phyloP scores from a whole-genome alignment of 768 basidiomycete species.

The Candolleomyces efflorescens region DNA sequence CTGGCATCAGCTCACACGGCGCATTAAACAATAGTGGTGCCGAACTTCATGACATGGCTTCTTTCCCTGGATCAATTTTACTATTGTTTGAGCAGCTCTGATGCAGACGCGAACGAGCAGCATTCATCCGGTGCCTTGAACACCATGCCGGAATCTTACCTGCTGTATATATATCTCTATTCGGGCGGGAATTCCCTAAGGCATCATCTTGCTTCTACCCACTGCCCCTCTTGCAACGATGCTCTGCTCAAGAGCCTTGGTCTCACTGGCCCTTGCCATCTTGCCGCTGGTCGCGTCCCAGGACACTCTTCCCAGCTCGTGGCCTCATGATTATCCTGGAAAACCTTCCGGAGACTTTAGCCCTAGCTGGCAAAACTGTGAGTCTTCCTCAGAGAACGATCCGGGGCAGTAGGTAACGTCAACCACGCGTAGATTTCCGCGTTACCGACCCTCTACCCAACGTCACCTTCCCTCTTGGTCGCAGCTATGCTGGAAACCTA shows the following conservation, averaged over 20 bases:
- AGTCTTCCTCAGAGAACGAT: slow-evolving; percentile 14
- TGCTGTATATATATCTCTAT: too few species aligned
- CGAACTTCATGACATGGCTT: background rate
- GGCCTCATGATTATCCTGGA: slow-evolving; percentile 45
- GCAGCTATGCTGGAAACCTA: slow-evolving; percentile 63
- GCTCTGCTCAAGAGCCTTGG: background rate
- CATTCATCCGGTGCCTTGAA: background rate
- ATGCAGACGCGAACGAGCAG: background rate
- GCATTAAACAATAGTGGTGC: background rate
- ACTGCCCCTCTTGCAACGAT: background rate
- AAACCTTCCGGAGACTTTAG: slow-evolving; percentile 45
- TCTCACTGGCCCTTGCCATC: slow-evolving; percentile 11
- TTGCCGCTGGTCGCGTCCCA: slow-evolving; percentile 18
- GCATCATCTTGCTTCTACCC: background rate
- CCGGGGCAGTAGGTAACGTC: background rate
- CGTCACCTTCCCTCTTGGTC: slow-evolving; percentile 48
- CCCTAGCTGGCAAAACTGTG: slow-evolving; percentile 61
- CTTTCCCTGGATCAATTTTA: background rate
- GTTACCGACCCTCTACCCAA: slow-evolving; percentile 56
- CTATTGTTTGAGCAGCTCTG: background rate
- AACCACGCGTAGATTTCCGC: slow-evolving; percentile 44
- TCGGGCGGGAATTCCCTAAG: too few species aligned
- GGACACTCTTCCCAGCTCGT: slow-evolving; percentile 36
- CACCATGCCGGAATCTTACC: background rate
- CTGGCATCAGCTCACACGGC: background rate